A percentile compares a stretch with the other conserved stretches of the same genome.
Conservation (phyloP, 2,329 filamentous ascomycete genomes). For the Dothideomycetidae sp. region DNA sequence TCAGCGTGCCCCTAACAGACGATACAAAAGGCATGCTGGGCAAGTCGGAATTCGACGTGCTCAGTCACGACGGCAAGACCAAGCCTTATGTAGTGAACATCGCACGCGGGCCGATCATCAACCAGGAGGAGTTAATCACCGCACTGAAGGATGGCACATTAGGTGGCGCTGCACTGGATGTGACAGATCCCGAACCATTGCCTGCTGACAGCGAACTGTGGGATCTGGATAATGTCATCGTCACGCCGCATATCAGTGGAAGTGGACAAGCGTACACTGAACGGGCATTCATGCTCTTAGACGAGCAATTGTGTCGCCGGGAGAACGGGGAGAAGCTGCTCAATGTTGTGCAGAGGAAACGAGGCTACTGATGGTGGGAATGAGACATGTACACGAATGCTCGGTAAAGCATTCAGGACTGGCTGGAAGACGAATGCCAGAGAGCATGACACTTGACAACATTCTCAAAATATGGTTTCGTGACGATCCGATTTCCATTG, state of each 20-base stretch:
- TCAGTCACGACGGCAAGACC: conserved; percentile 18
- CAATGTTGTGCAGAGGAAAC: conserved; percentile 46
- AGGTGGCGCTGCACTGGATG: conserved; percentile 58
- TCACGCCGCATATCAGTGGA: conserved; percentile 53
- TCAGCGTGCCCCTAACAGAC: conserved; percentile 43
- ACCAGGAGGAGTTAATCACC: conserved; percentile 47
- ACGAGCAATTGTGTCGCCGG: conserved; percentile 40
- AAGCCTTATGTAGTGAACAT: conserved; percentile 53
- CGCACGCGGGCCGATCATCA: conserved; percentile 48
- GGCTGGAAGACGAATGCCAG: no score
- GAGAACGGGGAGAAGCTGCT: conserved; percentile 41
- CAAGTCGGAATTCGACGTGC: conserved; percentile 35
- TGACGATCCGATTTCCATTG: no score
- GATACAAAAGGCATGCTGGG: conserved; percentile 42
- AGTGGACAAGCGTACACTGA: conserved; percentile 40
- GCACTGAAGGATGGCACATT: conserved; percentile 45
- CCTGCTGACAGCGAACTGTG: conserved; percentile 55
- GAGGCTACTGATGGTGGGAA: conserved; percentile 40
- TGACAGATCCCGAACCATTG: conserved; percentile 66
- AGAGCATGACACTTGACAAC: no score
- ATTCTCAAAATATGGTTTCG: no score
- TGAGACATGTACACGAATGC: no score
- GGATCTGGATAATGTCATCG: conserved; percentile 52
- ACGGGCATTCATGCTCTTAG: conserved; percentile 43
- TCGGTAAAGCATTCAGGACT: no score